Evolutionary conservation across 352 stramenopile genomes (phyloP), one percentile per base, ranked within the genome.

Genomic region (Phytophthora palmivora): DNA sequence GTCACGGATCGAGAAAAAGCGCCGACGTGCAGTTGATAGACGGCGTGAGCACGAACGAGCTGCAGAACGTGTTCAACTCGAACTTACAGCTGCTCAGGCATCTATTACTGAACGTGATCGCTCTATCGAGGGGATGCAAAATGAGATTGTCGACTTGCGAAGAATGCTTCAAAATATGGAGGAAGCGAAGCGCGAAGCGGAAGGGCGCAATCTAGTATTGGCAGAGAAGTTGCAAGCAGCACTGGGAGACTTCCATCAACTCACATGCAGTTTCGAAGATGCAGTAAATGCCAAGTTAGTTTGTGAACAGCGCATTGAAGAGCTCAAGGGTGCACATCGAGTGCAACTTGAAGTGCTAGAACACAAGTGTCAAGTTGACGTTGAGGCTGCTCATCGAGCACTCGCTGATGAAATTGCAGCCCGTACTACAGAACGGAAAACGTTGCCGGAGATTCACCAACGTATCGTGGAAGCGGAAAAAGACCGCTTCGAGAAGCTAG

Each of bases 1-100:
- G 50, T 46, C 70, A 21, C 82, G 78, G 22, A 74, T 95, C 12
- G 73, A 88, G 22, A 91, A 90, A 68, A 95, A 95, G 59, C 79
- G 82, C 21, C 69, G 75, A 42, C 81, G 87, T 3, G 87, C 87
- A 43, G 58, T 52, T 32, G 84, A 92, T 43, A 74, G 87, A 2
- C 70, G 84, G 2, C 73, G 65, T 4, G 84, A 95, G 49, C 76
- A 87, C 50, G 84, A 93, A 16, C 53, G 50, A 33, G 48, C 75
- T 50, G 67, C 82, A 7, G 75, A 84, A 6, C 72, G 49, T 22
- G 71, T 92, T 9, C 74, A 78, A 15, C 24, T 58, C 1, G 74
- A 90, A 28, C 50, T 89, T 1, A 16, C 21, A 1, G 58, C 73
- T 36, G 55, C 63, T 49, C 43, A 47, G 16, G 36, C 18, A 41